These are phyloP conservation scores for Thermomyces lanuginosus DNA, from an alignment of 2,329 filamentous ascomycete species.

Conservation along the genomic window DNA sequence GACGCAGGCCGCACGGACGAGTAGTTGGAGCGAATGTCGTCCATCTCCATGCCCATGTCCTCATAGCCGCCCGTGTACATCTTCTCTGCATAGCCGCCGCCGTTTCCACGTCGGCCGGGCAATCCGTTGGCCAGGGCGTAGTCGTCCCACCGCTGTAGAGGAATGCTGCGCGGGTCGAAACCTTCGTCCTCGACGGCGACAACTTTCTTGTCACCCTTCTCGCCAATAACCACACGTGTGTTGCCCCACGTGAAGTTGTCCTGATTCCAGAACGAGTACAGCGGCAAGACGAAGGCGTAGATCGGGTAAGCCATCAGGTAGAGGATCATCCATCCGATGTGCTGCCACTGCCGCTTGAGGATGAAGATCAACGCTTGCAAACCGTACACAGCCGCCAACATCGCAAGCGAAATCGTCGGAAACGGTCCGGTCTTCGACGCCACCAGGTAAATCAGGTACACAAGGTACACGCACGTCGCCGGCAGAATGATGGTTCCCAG, in stretches of 20 bases:
- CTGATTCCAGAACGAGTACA: constrained; percentile 99
- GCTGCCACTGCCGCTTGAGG: constrained; percentile 93
- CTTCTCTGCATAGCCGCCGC: constrained; percentile 46
- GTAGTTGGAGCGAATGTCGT: constrained; percentile 94
- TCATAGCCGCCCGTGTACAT: constrained; percentile 45
- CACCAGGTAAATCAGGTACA: constrained; percentile 69
- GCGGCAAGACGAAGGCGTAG: constrained; percentile 74
- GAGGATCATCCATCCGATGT: constrained; percentile 98
- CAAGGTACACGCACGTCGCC: constrained; percentile 72
- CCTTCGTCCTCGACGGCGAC: constrained; percentile 67
- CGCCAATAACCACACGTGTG: constrained; percentile 89
- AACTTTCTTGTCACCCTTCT: constrained; percentile 81
- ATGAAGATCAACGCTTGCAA: constrained; percentile 94
- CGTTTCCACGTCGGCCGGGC: constrained; percentile 68
- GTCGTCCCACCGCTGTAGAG: constrained; percentile 92
- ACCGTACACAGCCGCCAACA: constrained; percentile 85
- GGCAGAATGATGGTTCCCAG: constrained; percentile 84
- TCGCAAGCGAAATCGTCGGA: constrained; percentile 71
- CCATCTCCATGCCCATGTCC: constrained; percentile 74
- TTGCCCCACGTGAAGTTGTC: constrained; percentile 99
- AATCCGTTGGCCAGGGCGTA: constrained; percentile 77
- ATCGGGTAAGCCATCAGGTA: constrained; percentile 92
- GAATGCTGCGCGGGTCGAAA: constrained; percentile 85
- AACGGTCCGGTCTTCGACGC: constrained; percentile 55
- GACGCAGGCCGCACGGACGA: constrained; percentile 76